Evolutionary conservation across 345 rosid genomes (phyloP).

Genomic region (Euphorbia pulcherrima): DNA sequence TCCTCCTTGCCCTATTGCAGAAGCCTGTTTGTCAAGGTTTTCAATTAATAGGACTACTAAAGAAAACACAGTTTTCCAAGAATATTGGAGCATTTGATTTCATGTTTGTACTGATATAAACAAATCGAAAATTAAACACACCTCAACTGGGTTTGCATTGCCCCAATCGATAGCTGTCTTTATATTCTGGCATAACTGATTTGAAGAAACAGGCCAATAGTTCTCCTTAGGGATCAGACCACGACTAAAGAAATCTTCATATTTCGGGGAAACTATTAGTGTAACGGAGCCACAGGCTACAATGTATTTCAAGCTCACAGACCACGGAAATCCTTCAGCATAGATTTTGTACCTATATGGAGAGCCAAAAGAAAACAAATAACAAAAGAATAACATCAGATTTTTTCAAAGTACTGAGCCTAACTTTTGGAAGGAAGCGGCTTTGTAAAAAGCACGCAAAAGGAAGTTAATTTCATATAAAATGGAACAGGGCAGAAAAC

Average conservation of each 20-base stretch:
- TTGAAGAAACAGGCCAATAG: constrained; percentile 79
- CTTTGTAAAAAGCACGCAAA: not conserved
- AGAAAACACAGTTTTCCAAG: not conserved
- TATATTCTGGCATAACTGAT: constrained; percentile 55
- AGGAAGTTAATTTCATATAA: not conserved
- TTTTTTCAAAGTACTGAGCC: not conserved
- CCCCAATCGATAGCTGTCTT: constrained; percentile 89
- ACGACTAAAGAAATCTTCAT: constrained; percentile 88
- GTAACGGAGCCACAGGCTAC: constrained; percentile 78
- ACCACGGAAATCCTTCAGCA: constrained; percentile 97
- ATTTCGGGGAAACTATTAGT: constrained; percentile 66
- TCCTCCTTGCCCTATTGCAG: constrained; percentile 64
- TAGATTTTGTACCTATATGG: constrained; percentile 74
- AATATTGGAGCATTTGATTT: not conserved
- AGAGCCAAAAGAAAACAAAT: not conserved
- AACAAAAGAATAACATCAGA: too few relatives aligned
- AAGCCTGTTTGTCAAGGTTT: constrained; percentile 47
- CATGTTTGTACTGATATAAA: not conserved
- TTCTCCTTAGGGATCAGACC: constrained; percentile 64
- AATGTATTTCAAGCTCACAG: constrained; percentile 91
- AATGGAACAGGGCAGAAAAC: not conserved
- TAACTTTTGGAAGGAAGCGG: not conserved
- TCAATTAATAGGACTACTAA: not conserved
- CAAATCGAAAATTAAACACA: constrained; percentile 18
- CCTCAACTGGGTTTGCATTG: constrained; percentile 58